These are phyloP conservation scores for Filobasidium floriforme DNA, from an alignment of 768 basidiomycete genomes.

Conservation along the genomic window DNA sequence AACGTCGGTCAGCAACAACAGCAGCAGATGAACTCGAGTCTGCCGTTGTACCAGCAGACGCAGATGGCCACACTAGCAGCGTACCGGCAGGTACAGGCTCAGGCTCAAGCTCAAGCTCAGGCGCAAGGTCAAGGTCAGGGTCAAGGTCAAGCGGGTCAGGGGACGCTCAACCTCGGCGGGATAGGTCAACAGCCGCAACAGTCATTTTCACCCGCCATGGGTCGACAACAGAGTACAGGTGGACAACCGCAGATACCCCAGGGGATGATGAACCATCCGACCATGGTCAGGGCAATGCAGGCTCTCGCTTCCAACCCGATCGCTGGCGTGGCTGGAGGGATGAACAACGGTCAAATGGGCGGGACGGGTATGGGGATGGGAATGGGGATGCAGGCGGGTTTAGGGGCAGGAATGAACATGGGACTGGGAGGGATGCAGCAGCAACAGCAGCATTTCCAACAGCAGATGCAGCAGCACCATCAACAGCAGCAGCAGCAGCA, in stretches of 20 bases:
- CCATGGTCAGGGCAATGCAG: conserved; percentile 5
- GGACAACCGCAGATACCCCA: neutral
- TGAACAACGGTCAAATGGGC: too few relatives aligned
- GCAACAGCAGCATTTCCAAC: conserved; percentile 22
- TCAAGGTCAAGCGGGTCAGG: too few relatives aligned
- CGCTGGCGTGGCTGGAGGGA: neutral
- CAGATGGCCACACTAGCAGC: neutral
- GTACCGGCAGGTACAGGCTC: conserved; percentile 11
- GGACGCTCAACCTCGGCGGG: too few relatives aligned
- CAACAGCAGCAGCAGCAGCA: conserved; percentile 9
- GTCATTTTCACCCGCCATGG: neutral
- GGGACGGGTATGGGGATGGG: conserved; percentile 4
- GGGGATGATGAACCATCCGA: conserved; percentile 7
- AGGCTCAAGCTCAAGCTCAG: conserved; percentile 14
- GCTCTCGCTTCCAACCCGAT: neutral
- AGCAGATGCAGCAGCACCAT: conserved; percentile 15
- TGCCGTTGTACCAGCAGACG: conserved; percentile 3
- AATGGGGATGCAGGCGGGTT: neutral
- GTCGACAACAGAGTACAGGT: conserved; percentile 1
- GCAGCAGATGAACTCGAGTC: conserved; percentile 19
- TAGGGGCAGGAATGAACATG: conserved; percentile 5
- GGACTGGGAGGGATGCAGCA: conserved; percentile 22
- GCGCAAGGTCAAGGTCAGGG: conserved; percentile 8
- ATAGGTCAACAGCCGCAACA: neutral
- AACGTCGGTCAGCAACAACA: conserved; percentile 21